Evolutionary conservation across 2,329 filamentous ascomycete genomes (phyloP), one percentile per base, ranked within the genome.

Genomic region (Aaosphaeria arxii): DNA sequence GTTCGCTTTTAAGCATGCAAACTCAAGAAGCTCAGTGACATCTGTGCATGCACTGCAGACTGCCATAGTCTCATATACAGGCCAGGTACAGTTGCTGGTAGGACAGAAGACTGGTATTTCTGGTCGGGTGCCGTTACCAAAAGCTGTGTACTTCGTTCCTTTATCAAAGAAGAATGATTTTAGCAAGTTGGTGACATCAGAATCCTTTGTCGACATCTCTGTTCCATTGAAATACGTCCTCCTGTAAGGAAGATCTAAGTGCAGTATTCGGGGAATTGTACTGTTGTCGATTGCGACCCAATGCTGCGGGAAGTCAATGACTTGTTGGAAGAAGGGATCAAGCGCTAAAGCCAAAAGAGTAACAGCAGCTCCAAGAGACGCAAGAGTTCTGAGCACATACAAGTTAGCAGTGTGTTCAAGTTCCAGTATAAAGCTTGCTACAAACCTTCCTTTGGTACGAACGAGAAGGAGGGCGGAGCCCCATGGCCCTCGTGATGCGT

Each of bases 21-120:
- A 51, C 9, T 31, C 30, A 11, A 48, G 46, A n/a, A 45, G 5
- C 6, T 36, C 7, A 6, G 38, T 31, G 5, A 50, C 42, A 33
- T 54, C 45, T 6, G 9, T 41, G 36, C 55, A 57, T 4, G 39
- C 30, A 44, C 49, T 57, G 30, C 54, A 57, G 13, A 55, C 11
- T 4, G 41, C 54, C 11, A 57, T 50, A 6, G 52, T 53, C 33
- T 57, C 43, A 32, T 57, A 53, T 0, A 13, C 11, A 6, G 43
- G 30, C 54, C 54, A 57, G 3, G 52, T 57, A 24, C 54, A 57
- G 17, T 57, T 53, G 33, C 41, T 62, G 0, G 53, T 63, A 0
- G 62, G 63, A 11, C 64, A 68, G 0, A 55, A 57, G 0, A 67
- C 30, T 0, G 62, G 62, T 3, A 68, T 57, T 0, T 65, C 62